Base-by-base conservation (phyloP, 73 alveolate species). In the Breviolum minutum region DNA sequence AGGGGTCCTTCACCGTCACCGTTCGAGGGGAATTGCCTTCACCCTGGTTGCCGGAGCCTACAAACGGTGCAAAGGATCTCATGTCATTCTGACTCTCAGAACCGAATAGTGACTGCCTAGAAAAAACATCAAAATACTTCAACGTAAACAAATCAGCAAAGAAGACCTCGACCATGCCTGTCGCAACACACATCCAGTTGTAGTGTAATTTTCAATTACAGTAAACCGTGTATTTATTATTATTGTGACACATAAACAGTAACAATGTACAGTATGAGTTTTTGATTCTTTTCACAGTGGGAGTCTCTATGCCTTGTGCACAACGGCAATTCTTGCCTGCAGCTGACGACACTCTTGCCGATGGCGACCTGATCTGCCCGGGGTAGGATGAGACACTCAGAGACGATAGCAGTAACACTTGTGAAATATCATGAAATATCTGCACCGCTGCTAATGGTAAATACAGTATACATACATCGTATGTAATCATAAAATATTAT, bases 1-100 rank as follows among this genome's bases (percentile, higher is more conserved):
- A 71, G 54, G 54, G 22, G 85, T 22, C 97, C 97, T 91, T 91
- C 64, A 91, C 97, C 62, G 80, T 73, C 63, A 91, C 97, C 69
- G 12, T 74, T 30, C 97, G 88, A 68, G 97, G 97, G 26, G 97
- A 91, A 66, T 54, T 60, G 84, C 89, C 89, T 24, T 91, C 97
- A 60, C 63, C 79, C 20, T 4, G 12, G 26, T 66, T 40, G 63
- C 64, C 79, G 63, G 63, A 62, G 62, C 80, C 60, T 84, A 70
- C 24, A 68, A 68, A 22, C 54, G 54, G 54, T 2, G 54, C 54
- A 40, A 40, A 40, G 54, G 54, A 40, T 40, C 54, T 40, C 54
- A 40, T 40, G 54, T 40, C 54, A 40, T 40, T 40, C 54, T 40
- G 54, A 40, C 54, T 40, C 54, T 40, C 54, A 40, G 54, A 40